Base-by-base conservation (phyloP, 768 basidiomycete species). In the Suillus ampliporus region DNA sequence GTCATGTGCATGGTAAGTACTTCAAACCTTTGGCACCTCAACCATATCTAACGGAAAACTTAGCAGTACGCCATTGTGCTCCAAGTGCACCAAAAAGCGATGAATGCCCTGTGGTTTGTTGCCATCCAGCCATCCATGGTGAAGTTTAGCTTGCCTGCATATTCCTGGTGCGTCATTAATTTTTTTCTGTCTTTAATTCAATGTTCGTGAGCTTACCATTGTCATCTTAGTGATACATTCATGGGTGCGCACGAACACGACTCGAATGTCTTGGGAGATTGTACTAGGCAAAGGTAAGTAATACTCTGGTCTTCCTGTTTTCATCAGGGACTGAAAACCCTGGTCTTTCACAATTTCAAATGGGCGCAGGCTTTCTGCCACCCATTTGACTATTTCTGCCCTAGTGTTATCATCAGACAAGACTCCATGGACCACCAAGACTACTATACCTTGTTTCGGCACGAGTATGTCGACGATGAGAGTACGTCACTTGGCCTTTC, bases 351-450 rank as follows among this genome's bases (percentile, higher is more conserved):
- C 71, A 21, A 80, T 78, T 0, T 48, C 65, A 58, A 77, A 77
- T 0, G 79, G 79, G 0, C 71, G 66, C 28, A 71, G 59, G 44
- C 67, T 74, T 61, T 79, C 70, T 0, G 72, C 13, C 0, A 80
- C 72, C 81, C 79, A 81, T 0, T 64, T 62, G 1, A 80, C 78
- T 21, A 76, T 70, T 50, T 77, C 67, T 0, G 69, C 74, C 37
- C 74, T 76, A 35, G 66, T 72, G 62, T 1, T 47, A 21, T n/a
- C 31, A 31, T 3, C 31, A 31, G n/a, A 31, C 31, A 31, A 3
- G 31, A 6, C 31, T 31, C n/a, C n/a, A n/a, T 31, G 6, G 31
- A 31, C 31, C 6, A 3, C 31, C 31, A 31, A 31, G 6, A 31
- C 6, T 31, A 31, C 31, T 6, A 31, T 31, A 31, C 31, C 31